Evolutionary conservation across 805 yeast species (phyloP), one percentile per base, ranked within the genome.

Genomic region (Sugiyamaella lignohabitans): DNA sequence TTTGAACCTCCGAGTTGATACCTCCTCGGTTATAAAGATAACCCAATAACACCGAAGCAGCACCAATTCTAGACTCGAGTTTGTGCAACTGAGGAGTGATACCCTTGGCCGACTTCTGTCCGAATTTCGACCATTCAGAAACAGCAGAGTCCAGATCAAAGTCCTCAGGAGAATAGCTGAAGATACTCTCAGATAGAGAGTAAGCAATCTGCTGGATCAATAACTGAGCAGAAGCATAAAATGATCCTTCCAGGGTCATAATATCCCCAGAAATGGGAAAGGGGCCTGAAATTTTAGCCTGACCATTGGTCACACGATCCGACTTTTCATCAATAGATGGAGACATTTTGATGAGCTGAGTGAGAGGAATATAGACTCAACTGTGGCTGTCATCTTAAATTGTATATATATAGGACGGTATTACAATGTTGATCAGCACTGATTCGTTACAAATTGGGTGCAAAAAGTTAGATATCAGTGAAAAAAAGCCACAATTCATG

Each of bases 21-120:
- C n/a, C n/a, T 21, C 56, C 51, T 43, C 51, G 50, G 46, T 54
- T 51, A 22, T 59, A 49, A 45, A 78, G 64, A 66, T 81, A 89
- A 34, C 96, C 97, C 43, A 85, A 69, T 40, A 91, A 74, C 22
- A 85, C 76, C 52, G 79, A 74, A 40, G 91, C 86, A 27, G 96
- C 93, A 57, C 96, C 97, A 2, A 83, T 70, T 62, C 95, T 79
- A 47, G 86, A 76, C 59, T 88, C 87, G 45, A 65, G 56, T 43
- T 58, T 68, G 59, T 78, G 71, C 55, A 82, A 65, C 45, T 71
- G 70, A 22, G 94, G 93, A 46, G 80, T 77, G n/a, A 63, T 65
- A 20, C 80, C 80, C 40, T 64, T 59, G 11, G 77, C 69, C 60
- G 83, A 82, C 35, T 62, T 59, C 58, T 76, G 73, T 59, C 70